Conservation (phyloP, 2,329 filamentous ascomycete genomes). For the Bipolaris victoriae region DNA sequence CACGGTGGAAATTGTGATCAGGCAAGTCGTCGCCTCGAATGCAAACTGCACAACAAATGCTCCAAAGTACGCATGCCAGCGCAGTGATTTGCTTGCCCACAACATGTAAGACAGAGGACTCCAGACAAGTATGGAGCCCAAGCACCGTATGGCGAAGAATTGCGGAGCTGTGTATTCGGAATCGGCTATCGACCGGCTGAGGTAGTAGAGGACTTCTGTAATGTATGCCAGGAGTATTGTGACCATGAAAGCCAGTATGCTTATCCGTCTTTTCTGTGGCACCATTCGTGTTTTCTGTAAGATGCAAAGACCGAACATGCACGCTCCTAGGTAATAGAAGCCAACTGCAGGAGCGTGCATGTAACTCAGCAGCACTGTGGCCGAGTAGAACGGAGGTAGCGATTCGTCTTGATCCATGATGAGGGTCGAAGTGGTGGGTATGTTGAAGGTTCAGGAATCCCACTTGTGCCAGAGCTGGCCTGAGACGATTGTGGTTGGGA, state of each 20-base stretch:
- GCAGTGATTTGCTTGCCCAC: slow-evolving; percentile 29
- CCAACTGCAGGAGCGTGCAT: slow-evolving; percentile 42
- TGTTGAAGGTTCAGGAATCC: background rate
- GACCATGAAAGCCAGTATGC: slow-evolving; percentile 22
- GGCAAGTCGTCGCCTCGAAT: slow-evolving; percentile 39
- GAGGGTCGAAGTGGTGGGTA: slow-evolving; percentile 1
- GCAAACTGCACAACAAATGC: slow-evolving; percentile 41
- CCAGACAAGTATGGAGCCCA: slow-evolving; percentile 47
- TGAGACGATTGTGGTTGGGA: background rate
- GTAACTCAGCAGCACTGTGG: slow-evolving; percentile 41
- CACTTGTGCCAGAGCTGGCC: background rate
- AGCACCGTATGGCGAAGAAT: slow-evolving; percentile 41
- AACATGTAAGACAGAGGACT: slow-evolving; percentile 32
- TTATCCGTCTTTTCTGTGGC: slow-evolving; percentile 31
- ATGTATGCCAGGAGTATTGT: slow-evolving; percentile 33
- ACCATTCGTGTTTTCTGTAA: slow-evolving; percentile 41
- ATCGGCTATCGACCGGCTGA: slow-evolving; percentile 38
- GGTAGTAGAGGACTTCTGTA: slow-evolving; percentile 43
- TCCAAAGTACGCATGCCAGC: slow-evolving; percentile 46
- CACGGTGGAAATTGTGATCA: slow-evolving; percentile 31
- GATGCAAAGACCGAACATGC: slow-evolving; percentile 35
- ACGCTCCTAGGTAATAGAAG: slow-evolving; percentile 39
- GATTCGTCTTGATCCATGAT: slow-evolving; percentile 20
- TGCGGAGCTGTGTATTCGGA: slow-evolving; percentile 40
- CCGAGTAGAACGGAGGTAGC: slow-evolving; percentile 22